Conservation (phyloP, 257 asterid genomes). For the Solanum appendiculatum region DNA sequence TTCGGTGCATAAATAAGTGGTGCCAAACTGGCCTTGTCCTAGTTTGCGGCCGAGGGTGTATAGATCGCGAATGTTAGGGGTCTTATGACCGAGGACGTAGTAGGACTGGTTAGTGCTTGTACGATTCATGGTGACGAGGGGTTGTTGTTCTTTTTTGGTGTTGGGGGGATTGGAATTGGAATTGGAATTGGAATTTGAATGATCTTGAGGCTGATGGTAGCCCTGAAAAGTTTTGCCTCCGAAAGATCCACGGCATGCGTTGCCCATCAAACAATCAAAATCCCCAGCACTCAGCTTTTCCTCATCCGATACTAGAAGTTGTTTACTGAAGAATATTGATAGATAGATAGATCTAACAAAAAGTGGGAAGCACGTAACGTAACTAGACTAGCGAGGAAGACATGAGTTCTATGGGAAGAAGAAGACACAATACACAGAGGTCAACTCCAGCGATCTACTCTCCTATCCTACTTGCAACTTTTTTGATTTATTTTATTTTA, state of each 20-base stretch:
- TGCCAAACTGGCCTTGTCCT: conserved; percentile 93
- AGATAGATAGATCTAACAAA: conserved; percentile 12
- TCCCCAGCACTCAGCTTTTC: conserved; percentile 9
- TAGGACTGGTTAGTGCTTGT: conserved; percentile 41
- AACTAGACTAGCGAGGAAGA: background rate
- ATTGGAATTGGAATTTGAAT: conserved; percentile 28
- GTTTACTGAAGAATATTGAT: background rate
- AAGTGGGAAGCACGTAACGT: too few relatives aligned
- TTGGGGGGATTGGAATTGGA: conserved; percentile 37
- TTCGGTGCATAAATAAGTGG: conserved; percentile 71
- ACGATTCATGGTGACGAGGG: conserved; percentile 48
- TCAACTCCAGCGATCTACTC: background rate
- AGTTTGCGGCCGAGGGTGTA: conserved; percentile 71
- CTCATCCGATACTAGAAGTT: conserved; percentile 7
- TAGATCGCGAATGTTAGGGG: conserved; percentile 68
- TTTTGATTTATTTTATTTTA: background rate
- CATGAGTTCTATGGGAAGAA: background rate
- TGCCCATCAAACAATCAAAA: conserved; percentile 80
- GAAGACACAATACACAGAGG: background rate
- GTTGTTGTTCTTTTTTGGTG: background rate
- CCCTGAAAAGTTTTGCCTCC: conserved; percentile 36
- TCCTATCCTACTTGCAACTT: background rate
- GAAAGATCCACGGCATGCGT: conserved; percentile 94
- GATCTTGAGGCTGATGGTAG: conserved; percentile 40
- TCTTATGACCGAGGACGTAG: conserved; percentile 66